phyloP scores from a whole-genome alignment of 805 yeast genomes.

The Candida incommunis region DNA sequence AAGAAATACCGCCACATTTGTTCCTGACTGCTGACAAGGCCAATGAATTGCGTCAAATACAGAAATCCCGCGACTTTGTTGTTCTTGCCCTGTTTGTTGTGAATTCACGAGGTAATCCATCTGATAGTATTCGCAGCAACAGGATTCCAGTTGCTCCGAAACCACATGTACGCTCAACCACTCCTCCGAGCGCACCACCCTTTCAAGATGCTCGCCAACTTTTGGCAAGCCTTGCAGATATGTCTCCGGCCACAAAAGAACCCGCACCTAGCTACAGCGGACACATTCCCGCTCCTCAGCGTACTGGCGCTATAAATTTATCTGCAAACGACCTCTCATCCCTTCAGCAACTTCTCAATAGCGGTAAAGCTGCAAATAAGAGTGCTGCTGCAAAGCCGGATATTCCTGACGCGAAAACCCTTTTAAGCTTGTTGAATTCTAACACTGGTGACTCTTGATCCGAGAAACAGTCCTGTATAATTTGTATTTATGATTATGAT shows the following conservation, averaged over 20 bases:
- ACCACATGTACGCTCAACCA: background rate
- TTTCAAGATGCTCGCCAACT: background rate
- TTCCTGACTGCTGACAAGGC: background rate
- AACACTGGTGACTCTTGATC: background rate
- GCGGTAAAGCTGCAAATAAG: background rate
- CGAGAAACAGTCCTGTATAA: background rate
- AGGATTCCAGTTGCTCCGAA: background rate
- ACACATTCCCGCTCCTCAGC: background rate
- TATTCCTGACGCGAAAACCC: background rate
- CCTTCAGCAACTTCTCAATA: background rate
- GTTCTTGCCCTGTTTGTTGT: background rate
- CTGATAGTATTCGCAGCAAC: too few species aligned
- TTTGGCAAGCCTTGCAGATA: background rate
- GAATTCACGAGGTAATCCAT: background rate
- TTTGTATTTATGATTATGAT: background rate
- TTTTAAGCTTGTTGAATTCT: background rate
- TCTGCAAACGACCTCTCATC: background rate
- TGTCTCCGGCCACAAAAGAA: background rate
- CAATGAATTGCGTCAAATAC: background rate
- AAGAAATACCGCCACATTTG: slow-evolving; percentile 2
- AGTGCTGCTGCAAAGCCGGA: background rate
- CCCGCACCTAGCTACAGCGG: background rate
- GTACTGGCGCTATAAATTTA: background rate
- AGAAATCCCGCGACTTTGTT: background rate
- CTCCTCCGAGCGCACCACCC: background rate